Base-by-base conservation (phyloP, 2,329 filamentous ascomycete species). In the Colletotrichum chlorophyti region DNA sequence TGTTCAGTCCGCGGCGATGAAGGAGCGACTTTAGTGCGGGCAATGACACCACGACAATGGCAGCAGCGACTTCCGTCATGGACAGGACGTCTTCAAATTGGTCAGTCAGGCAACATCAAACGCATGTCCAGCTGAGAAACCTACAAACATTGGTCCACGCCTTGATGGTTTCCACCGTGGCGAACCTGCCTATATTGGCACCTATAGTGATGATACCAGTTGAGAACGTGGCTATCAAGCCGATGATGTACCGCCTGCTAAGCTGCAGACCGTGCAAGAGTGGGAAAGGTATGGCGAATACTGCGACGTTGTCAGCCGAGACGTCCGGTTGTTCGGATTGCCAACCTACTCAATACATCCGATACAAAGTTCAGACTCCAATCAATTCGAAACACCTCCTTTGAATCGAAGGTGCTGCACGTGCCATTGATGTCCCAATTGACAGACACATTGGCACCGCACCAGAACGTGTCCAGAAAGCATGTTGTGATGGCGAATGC, bases 391-490 rank as follows among this genome's bases (percentile, higher is more conserved):
- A 68, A 67, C 2, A 70, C 64, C 0, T 43, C 37, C 49, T 65
- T 70, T 1, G 68, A 70, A 14, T 64, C 64, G 31, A 65, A 70
- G 0, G 64, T 68, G 3, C 52, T 67, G 53, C 68, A 70, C 2
- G 38, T 42, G 3, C 66, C 63, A 3, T 70, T 47, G 1, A 62
- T 29, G 2, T 65, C 57, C 68, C 66, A 70, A 31, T 70, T 70
- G 9, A 70, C 57, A 0, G 68, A 41, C 3, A 68, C 66, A 2
- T 70, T 53, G 2, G 51, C 3, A 1, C 68, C 68, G n/a, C 68
- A 70, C 66, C 68, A 70, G n/a, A 70, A 70, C 0, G 68, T 70
- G 34, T 70, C 68, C 43, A 70, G 12, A 2, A 69, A 63, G 10
- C 57, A 65, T 4, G 68, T 70, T 1, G 65, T 64, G 0, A 66